A percentile compares a stretch with the other conserved stretches of the same genome.
phyloP scores from a whole-genome alignment of 176 grass and related monocot species.

The Otatea glauca region DNA sequence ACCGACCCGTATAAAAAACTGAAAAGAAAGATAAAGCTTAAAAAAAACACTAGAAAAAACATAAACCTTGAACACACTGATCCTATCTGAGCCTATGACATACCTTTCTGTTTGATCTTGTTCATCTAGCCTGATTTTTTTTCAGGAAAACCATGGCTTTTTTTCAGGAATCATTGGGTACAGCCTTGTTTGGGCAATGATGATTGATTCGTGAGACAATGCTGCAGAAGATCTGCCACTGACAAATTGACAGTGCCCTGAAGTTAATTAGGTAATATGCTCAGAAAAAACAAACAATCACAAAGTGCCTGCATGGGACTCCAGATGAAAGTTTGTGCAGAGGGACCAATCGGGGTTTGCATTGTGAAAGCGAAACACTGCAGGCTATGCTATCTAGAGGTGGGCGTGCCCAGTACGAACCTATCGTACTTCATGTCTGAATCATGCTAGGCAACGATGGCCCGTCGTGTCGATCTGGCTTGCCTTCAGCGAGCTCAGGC shows the following conservation, averaged over 20 bases:
- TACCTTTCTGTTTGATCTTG: too few relatives aligned
- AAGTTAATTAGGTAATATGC: neutral
- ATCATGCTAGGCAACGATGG: too few relatives aligned
- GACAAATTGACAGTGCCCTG: neutral
- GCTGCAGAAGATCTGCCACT: neutral
- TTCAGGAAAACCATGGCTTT: neutral
- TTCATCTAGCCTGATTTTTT: too few relatives aligned
- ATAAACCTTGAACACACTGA: too few relatives aligned
- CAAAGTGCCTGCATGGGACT: slow-evolving; percentile 36
- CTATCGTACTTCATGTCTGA: too few relatives aligned
- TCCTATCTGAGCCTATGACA: too few relatives aligned
- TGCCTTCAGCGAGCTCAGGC: too few relatives aligned
- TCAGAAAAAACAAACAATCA: neutral
- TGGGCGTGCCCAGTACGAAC: too few relatives aligned
- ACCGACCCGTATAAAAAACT: too few relatives aligned
- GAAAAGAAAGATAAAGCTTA: too few relatives aligned
- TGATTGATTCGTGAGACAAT: neutral
- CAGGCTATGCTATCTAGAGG: neutral
- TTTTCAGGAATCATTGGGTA: neutral
- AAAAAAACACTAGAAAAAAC: too few relatives aligned
- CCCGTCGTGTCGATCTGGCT: too few relatives aligned
- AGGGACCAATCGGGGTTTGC: slow-evolving; percentile 30
- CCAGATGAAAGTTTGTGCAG: slow-evolving; percentile 52
- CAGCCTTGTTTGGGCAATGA: neutral
- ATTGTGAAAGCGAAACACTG: neutral